phyloP scores from a whole-genome alignment of 2,329 filamentous ascomycete genomes.

The Coniella vitis region DNA sequence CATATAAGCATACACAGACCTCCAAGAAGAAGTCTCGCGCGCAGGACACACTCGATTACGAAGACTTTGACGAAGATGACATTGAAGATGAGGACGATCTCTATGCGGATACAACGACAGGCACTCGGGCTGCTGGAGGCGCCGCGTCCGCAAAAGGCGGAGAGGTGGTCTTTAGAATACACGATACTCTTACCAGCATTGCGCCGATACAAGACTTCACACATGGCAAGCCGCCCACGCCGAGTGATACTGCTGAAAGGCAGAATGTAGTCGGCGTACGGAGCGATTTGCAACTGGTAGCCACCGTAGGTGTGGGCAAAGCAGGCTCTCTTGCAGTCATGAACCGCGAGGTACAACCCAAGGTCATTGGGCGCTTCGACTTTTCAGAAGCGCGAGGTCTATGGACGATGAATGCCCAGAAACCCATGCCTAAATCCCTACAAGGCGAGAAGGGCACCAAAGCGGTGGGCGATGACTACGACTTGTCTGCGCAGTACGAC shows the following conservation, averaged over 20 bases:
- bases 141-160: constrained; percentile 43
- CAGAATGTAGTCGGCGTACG: constrained; percentile 39
- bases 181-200: constrained; percentile 71
- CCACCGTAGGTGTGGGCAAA: constrained; percentile 56
- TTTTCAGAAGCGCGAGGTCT: constrained; percentile 68
- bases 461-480: constrained; percentile 47
- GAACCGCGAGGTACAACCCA: constrained; percentile 70
- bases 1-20: constrained; percentile 52
- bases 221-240: constrained; percentile 50
- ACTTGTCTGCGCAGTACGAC: constrained; percentile 58
- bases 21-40: constrained; percentile 58
- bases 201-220: constrained; percentile 73
- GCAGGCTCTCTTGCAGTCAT: constrained; percentile 68
- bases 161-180: constrained; percentile 65
- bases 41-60: constrained; percentile 44
- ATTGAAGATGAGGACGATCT: constrained; percentile 58
- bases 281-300: constrained; percentile 53
- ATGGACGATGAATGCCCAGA: constrained; percentile 73
- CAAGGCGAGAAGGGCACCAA: constrained; percentile 43
- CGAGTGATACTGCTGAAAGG: constrained; percentile 38
- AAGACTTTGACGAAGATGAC: constrained; percentile 43
- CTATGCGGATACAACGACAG: constrained; percentile 50
- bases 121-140: constrained; percentile 27
- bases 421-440: constrained; percentile 55
- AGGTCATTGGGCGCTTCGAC: constrained; percentile 60